phyloP scores from a whole-genome alignment of 768 basidiomycete species.

The Termitomyces sp. region DNA sequence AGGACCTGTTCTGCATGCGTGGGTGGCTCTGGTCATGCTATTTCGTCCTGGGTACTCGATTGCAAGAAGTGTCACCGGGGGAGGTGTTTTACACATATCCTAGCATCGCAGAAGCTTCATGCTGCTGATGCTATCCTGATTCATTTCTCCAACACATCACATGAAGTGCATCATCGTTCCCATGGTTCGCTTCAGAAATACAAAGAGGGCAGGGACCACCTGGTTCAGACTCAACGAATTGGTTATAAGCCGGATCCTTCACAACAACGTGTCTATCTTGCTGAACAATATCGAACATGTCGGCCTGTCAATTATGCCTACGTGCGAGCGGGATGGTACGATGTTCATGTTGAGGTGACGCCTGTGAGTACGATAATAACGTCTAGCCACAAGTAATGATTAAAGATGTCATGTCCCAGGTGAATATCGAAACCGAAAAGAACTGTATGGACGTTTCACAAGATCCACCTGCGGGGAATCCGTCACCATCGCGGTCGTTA shows the following conservation, averaged over 20 bases:
- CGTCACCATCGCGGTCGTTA: not conserved
- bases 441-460: not conserved
- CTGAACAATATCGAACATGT: slow-evolving; percentile 44
- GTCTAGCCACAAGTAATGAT: not conserved
- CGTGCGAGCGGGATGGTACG: slow-evolving; percentile 64
- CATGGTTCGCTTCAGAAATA: slow-evolving; percentile 23
- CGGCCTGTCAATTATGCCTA: slow-evolving; percentile 37
- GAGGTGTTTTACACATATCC: slow-evolving; percentile 35
- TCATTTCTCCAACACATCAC: slow-evolving; percentile 18
- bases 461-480: not conserved
- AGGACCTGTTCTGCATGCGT: slow-evolving; percentile 9
- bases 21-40: slow-evolving; percentile 13
- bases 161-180: slow-evolving; percentile 25
- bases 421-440: not conserved
- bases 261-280: slow-evolving; percentile 40
- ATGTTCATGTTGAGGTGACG: slow-evolving; percentile 22
- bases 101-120: slow-evolving; percentile 30
- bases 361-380: not conserved
- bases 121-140: slow-evolving; percentile 32
- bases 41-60: slow-evolving; percentile 19
- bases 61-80: slow-evolving; percentile 39
- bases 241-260: slow-evolving; percentile 31
- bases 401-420: not conserved
- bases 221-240: slow-evolving; percentile 20
- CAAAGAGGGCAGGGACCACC: slow-evolving; percentile 1